phyloP scores from a whole-genome alignment of 352 stramenopile genomes.

The Pythium volutum region DNA sequence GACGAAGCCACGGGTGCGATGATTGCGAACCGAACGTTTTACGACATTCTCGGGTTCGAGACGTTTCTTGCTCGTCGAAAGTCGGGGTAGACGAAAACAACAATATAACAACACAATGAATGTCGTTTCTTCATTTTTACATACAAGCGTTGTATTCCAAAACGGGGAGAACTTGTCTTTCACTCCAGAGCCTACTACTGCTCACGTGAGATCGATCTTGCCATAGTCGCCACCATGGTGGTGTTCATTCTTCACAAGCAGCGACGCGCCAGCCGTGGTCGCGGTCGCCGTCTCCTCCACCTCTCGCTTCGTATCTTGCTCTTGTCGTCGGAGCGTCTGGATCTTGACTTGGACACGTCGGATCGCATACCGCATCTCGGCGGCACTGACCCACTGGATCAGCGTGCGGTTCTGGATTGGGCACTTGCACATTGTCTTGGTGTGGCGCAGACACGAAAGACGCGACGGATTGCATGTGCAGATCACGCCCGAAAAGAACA shows the following conservation, averaged over 20 bases:
- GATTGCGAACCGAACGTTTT: constrained; percentile 54
- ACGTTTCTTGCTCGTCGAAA: constrained; percentile 35
- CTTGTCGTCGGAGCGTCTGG: constrained; percentile 23
- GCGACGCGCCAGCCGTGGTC: not conserved
- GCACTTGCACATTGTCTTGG: constrained; percentile 63
- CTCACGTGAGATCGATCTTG: constrained; percentile 19
- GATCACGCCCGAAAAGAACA: constrained; percentile 80
- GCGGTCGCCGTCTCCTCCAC: not conserved
- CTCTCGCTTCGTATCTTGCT: not conserved
- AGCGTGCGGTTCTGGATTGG: constrained; percentile 48
- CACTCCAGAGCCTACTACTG: not conserved
- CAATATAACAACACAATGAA: not conserved
- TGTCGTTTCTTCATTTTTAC: not conserved
- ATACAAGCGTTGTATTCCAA: not conserved
- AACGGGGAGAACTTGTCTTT: not conserved
- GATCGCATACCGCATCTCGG: constrained; percentile 67
- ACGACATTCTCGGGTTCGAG: constrained; percentile 70
- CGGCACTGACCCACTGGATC: constrained; percentile 63
- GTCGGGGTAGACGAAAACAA: not conserved
- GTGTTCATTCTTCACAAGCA: not conserved
- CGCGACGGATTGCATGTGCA: constrained; percentile 58
- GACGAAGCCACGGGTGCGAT: not conserved
- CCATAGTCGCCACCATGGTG: not conserved
- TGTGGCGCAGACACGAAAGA: constrained; percentile 63
- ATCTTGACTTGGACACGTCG: constrained; percentile 70